These are phyloP conservation scores for Asterionellopsis glacialis DNA, from an alignment of 108 stramenopile genomes.

Conservation along the genomic window DNA sequence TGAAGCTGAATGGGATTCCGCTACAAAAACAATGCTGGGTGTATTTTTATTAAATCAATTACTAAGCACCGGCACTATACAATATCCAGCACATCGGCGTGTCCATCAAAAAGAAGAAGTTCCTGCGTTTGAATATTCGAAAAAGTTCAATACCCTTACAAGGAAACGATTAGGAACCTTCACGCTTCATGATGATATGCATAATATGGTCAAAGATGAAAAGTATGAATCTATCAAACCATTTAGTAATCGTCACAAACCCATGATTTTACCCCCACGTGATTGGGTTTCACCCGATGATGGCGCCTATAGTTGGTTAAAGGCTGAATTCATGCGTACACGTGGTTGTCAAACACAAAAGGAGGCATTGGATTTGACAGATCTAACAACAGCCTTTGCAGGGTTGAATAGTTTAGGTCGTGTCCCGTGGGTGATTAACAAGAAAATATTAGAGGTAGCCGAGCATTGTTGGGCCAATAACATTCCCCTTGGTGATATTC, in stretches of 20 bases:
- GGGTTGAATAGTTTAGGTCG: slow-evolving; percentile 85
- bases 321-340: slow-evolving; percentile 72
- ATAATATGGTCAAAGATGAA: slow-evolving; percentile 36
- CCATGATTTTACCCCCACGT: slow-evolving; percentile 91
- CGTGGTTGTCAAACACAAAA: slow-evolving; percentile 71
- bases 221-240: slow-evolving; percentile 29
- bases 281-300: slow-evolving; percentile 66
- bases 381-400: slow-evolving; percentile 68
- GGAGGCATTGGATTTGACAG: slow-evolving; percentile 63
- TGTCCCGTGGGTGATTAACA: slow-evolving; percentile 87
- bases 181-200: slow-evolving; percentile 38
- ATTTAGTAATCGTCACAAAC: slow-evolving; percentile 63
- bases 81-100: neutral
- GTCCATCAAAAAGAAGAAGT: slow-evolving; percentile 22
- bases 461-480: slow-evolving; percentile 69
- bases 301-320: slow-evolving; percentile 76
- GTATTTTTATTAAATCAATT: slow-evolving; percentile 75
- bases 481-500: slow-evolving; percentile 84
- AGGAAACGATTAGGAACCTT: slow-evolving; percentile 29
- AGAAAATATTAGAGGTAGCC: slow-evolving; percentile 67
- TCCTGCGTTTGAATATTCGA: slow-evolving; percentile 39
- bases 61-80: slow-evolving; percentile 47
- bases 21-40: slow-evolving; percentile 73
- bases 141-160: slow-evolving; percentile 19
- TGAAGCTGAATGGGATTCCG: slow-evolving; percentile 55